phyloP scores from a whole-genome alignment of 805 yeast genomes.

The Pichia gijzeniarum region DNA sequence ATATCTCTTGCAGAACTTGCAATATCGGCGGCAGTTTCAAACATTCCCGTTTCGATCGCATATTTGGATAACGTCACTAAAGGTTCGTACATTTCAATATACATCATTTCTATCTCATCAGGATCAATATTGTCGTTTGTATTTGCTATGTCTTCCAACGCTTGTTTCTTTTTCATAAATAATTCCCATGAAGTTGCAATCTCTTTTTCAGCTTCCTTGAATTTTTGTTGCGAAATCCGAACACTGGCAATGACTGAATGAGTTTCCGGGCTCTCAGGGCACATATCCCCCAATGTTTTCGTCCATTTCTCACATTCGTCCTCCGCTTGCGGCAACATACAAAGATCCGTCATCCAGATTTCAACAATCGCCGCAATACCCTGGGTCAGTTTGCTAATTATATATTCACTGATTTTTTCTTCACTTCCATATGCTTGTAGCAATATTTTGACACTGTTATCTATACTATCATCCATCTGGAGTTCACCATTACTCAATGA shows the following conservation, averaged over 20 bases:
- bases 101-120: constrained; percentile 43
- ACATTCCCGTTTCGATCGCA: constrained; percentile 69
- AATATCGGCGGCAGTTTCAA: constrained; percentile 63
- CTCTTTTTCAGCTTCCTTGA: constrained; percentile 66
- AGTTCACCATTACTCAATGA: constrained; percentile 2
- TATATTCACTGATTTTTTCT: constrained; percentile 29
- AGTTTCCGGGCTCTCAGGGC: constrained; percentile 63
- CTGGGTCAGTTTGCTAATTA: constrained; percentile 57
- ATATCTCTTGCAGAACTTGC: constrained; percentile 62
- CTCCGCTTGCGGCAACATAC: constrained; percentile 92
- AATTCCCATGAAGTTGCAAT: constrained; percentile 66
- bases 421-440: constrained; percentile 25
- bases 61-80: constrained; percentile 65
- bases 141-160: constrained; percentile 35
- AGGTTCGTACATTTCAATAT: constrained; percentile 66
- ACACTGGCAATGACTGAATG: constrained; percentile 81
- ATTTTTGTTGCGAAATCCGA: constrained; percentile 77
- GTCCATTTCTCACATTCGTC: constrained; percentile 67
- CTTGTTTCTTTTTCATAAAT: constrained; percentile 45
- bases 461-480: constrained; percentile 12
- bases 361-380: constrained; percentile 84
- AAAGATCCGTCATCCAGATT: constrained; percentile 95
- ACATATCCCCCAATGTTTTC: constrained; percentile 53
- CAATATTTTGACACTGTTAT: constrained; percentile 21
- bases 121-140: constrained; percentile 30